Evolutionary conservation across 1,284 basidiomycete genomes (phyloP), one percentile per base, ranked within the genome.

Genomic region (Ustilago xerochloae): DNA sequence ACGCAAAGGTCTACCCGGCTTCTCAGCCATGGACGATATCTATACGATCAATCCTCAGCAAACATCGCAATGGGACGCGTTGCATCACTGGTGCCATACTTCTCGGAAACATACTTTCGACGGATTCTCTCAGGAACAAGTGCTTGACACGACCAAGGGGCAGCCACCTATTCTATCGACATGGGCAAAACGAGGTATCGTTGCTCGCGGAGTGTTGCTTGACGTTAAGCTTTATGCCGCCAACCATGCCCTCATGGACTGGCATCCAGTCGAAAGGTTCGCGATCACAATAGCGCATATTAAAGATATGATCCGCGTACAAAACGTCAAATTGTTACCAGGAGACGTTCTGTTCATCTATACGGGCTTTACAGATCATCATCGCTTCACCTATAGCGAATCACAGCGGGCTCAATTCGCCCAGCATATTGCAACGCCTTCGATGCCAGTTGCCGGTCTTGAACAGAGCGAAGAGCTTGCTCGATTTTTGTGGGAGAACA

Each of bases 291-390:
- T 43, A 13, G 20, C 41, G 7, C 41, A 43, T 43, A 24, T 43
- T 13, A n/a, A 12, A 26, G 41, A 7, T 1, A 43, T 43, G 41
- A 26, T 43, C 15, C 41, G 41, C 8, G 41, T 24, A 26, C 41
- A 43, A 26, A 26, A 43, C 24, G 41, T 43, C 6, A 15, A 26
- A 6, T n/a, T 43, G 4, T 24, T 24, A 6, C 41, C 41, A 13
- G 41, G 41, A 43, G 41, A 43, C 26, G 41, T 43, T 20, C 41
- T 43, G 22, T 43, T 24, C n/a, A 43, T 43, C 41, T 43, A 43
- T 43, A 20, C 22, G 41, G 41, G 41, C 22, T 43, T 43, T 13
- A 43, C 24, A 24, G 9, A 24, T 12, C 41, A 43, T n/a, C 41
- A 43, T 43, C 20, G 22, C 20, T 43, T 26, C 16, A 24, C 26